Evolutionary conservation across 208 protist species (phyloP).

Genomic region (Zelonia costaricensis): DNA sequence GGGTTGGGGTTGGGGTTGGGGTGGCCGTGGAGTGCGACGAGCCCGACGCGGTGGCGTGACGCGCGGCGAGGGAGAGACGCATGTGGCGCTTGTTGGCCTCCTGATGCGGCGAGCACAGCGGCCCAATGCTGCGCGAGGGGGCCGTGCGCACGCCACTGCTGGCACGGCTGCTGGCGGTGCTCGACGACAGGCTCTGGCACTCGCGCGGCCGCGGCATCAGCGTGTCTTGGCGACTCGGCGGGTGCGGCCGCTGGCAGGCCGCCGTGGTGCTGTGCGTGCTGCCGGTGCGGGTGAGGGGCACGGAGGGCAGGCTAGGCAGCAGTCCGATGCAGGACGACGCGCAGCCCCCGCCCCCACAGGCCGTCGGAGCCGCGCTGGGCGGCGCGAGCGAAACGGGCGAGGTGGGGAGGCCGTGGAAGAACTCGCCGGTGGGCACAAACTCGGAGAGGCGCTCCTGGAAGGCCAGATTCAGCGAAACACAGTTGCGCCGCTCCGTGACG

Average conservation of each 20-base stretch:
- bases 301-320: constrained; percentile 5
- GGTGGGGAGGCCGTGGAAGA: constrained; percentile 13
- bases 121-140: constrained; percentile 2
- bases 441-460: constrained; percentile 70
- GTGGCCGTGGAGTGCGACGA: not conserved
- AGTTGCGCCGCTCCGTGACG: constrained; percentile 50
- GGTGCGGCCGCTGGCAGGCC: not conserved
- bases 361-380: not conserved
- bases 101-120: not conserved
- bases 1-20: not conserved
- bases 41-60: not conserved
- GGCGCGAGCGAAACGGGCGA: not conserved
- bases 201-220: not conserved
- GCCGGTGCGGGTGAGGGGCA: not conserved
- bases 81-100: not conserved
- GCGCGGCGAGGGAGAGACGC: not conserved
- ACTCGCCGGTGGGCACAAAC: constrained; percentile 24
- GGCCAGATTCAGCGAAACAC: constrained; percentile 80
- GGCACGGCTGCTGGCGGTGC: constrained; percentile 18
- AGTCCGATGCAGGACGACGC: not conserved
- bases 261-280: not conserved
- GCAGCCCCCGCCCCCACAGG: no score
- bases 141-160: constrained; percentile 8
- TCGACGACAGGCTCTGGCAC: constrained; percentile 2
- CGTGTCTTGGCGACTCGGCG: not conserved